A percentile compares a stretch with the other conserved stretches of the same genome.
Evolutionary conservation across 176 grass and related monocot genomes (phyloP).

Genomic region (Tillandsia fasciculata): DNA sequence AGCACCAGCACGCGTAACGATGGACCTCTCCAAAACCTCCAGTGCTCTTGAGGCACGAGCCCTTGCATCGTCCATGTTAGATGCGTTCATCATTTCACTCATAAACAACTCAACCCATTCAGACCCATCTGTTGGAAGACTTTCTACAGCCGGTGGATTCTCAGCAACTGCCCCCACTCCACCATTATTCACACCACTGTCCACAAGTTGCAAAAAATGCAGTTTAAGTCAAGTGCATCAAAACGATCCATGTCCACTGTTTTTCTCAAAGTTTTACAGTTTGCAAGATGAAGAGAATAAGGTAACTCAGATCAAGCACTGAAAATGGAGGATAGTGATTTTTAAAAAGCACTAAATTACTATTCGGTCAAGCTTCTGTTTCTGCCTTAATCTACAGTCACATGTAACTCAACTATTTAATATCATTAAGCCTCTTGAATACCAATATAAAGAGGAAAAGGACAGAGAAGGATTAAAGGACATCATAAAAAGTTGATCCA

Average conservation of each 20-base stretch:
- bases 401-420: neutral
- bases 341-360: too few relatives aligned
- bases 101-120: constrained; percentile 83
- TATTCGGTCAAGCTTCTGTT: too few relatives aligned
- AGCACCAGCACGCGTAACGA: constrained; percentile 31
- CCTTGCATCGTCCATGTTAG: constrained; percentile 53
- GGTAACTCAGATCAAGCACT: too few relatives aligned
- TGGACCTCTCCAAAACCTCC: constrained; percentile 65
- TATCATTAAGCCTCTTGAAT: neutral
- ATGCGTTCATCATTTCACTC: constrained; percentile 60
- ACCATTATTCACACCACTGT: constrained; percentile 32
- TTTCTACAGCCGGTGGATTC: constrained; percentile 22
- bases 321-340: too few relatives aligned
- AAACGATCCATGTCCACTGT: too few relatives aligned
- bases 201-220: constrained; percentile 6
- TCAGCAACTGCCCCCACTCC: constrained; percentile 20
- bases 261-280: too few relatives aligned
- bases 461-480: neutral
- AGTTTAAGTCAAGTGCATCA: neutral
- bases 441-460: neutral
- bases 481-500: neutral
- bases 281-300: too few relatives aligned
- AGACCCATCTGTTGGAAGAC: constrained; percentile 26
- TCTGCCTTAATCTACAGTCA: too few relatives aligned
- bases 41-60: constrained; percentile 54